phyloP scores from a whole-genome alignment of 306 rosid species.

The Prunus davidiana region DNA sequence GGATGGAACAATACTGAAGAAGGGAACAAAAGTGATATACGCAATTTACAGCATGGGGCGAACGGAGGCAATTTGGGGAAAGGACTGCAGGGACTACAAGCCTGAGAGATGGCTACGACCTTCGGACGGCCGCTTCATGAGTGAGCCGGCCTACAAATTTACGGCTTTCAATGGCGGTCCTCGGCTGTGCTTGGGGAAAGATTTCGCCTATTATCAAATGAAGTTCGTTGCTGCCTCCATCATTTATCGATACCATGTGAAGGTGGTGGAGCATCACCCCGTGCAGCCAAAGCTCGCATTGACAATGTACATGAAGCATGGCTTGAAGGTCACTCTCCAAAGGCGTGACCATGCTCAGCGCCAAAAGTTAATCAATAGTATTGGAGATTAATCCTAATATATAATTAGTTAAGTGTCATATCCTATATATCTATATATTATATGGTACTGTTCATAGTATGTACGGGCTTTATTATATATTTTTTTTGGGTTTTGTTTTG shows the following conservation, averaged over 20 bases:
- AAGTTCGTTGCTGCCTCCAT: slow-evolving; percentile 75
- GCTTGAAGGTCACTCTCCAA: slow-evolving; percentile 49
- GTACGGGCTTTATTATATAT: neutral
- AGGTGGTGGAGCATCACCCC: slow-evolving; percentile 49
- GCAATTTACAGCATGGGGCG: slow-evolving; percentile 89
- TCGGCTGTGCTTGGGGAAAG: slow-evolving; percentile 82
- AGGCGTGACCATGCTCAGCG: slow-evolving; percentile 37
- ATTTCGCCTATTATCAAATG: slow-evolving; percentile 92
- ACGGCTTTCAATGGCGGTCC: slow-evolving; percentile 96
- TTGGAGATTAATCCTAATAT: neutral
- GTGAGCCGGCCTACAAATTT: slow-evolving; percentile 84
- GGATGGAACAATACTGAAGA: slow-evolving; percentile 68
- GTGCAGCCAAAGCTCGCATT: slow-evolving; percentile 81
- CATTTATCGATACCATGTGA: slow-evolving; percentile 55
- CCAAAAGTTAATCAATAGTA: slow-evolving; percentile 8
- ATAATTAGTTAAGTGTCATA: neutral
- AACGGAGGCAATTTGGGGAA: slow-evolving; percentile 82
- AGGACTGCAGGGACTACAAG: slow-evolving; percentile 64
- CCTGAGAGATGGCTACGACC: slow-evolving; percentile 82
- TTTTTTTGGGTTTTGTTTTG: neutral
- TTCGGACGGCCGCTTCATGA: slow-evolving; percentile 57
- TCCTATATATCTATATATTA: neutral
- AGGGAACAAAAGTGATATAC: slow-evolving; percentile 78
- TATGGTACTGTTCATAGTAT: neutral
- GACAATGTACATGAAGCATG: slow-evolving; percentile 85